Base-by-base conservation (phyloP, 2,329 filamentous ascomycete species). In the Talaromyces islandicus region DNA sequence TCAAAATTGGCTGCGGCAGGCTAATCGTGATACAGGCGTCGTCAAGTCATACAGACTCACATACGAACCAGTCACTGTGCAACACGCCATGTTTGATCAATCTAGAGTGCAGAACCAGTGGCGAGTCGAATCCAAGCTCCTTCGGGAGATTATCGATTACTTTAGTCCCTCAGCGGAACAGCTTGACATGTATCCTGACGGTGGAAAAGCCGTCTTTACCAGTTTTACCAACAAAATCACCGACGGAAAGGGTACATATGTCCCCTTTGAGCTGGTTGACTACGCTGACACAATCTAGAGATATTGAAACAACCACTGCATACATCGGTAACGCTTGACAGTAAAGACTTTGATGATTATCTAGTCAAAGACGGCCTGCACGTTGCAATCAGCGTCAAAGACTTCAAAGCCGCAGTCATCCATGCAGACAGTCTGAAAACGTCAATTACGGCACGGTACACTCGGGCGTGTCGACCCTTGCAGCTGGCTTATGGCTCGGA, bases 161-260 rank as follows among this genome's bases (percentile, higher is more conserved):
- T 88, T 88, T 65, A 85, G 83, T 3, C 78, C 80, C 2, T 86
- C 83, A 64, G 85, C 85, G 0, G 85, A 88, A 69, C 83, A 87
- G 70, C 75, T 88, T 6, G 85, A 87, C 63, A 81, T 88, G 57
- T 84, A 80, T 62, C 80, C 81, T 10, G 80, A 86, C 56, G 80
- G 83, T 14, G 81, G 78, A 10, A 82, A 83, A 61, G 82, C 80
- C 2, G 79, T 84, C 7, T 87, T 88, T 69, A 87, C 85, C 5
- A 88, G 85, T 69, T 88, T 85, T 67, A 88, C 85, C 0, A 84
- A 86, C 60, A 88, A 87, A 67, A 79, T 87, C 24, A 78, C 78
- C 46, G 82, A 85, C 61, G 84, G 84, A 7, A 86, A 84, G 75
- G 81, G 83, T 82, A 62, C 35, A 4, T 56, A 7, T 27, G 19